Percentiles rank a stretch among this genome's conserved stretches.
These are phyloP conservation scores for Kodamaea sagamina DNA, from an alignment of 805 yeast species.

Conservation along the genomic window DNA sequence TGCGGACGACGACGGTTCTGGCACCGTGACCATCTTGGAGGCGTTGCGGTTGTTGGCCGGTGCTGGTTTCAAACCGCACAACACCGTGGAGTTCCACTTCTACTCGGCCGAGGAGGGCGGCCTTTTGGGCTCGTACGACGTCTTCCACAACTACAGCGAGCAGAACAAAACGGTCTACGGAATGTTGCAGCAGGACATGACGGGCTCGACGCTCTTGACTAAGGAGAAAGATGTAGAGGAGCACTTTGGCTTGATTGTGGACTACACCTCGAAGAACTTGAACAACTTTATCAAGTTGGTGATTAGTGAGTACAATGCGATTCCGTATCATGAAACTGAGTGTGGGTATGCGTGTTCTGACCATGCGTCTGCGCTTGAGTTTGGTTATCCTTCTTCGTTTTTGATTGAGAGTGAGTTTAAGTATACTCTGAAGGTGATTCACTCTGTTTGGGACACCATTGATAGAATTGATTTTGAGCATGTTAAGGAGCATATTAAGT, in stretches of 20 bases:
- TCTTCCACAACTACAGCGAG: conserved; percentile 58
- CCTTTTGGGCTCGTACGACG: conserved; percentile 78
- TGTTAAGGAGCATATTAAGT: conserved; percentile 75
- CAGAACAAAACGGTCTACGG: conserved; percentile 60
- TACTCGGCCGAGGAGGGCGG: conserved; percentile 97
- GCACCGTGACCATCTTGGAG: conserved; percentile 77
- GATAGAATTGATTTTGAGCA: conserved; percentile 79
- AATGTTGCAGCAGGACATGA: conserved; percentile 94
- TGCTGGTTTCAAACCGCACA: conserved; percentile 53
- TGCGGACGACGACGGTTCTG: conserved; percentile 94
- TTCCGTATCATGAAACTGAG: conserved; percentile 69
- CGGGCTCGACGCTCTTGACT: conserved; percentile 67
- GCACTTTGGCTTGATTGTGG: conserved; percentile 78
- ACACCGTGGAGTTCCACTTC: conserved; percentile 89
- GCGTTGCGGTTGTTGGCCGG: conserved; percentile 56
- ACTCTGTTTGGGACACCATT: conserved; percentile 75
- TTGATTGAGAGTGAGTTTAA: conserved; percentile 76
- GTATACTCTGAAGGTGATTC: conserved; percentile 68
- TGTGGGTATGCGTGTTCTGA: conserved; percentile 96
- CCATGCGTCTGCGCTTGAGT: conserved; percentile 80
- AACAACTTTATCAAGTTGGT: conserved; percentile 63
- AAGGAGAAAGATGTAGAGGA: conserved; percentile 54
- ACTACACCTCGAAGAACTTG: conserved; percentile 58
- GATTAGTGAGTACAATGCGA: conserved; percentile 60
- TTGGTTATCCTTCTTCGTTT: conserved; percentile 83